phyloP scores from a whole-genome alignment of 2,329 filamentous ascomycete species.

The Pseudocercospora musae region DNA sequence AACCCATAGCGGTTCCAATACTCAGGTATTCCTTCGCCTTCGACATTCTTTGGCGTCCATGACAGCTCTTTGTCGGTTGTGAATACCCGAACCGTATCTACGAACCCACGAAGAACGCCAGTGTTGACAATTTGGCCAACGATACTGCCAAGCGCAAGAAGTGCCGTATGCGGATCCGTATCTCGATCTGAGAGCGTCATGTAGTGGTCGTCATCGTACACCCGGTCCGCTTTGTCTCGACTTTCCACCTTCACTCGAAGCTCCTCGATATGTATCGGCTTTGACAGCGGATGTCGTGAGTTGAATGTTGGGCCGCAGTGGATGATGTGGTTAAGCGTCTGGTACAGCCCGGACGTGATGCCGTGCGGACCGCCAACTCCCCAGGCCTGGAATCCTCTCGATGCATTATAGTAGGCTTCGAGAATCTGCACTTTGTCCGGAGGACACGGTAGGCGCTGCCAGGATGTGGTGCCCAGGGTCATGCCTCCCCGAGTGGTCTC shows the following conservation, averaged over 20 bases:
- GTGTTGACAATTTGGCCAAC: slow-evolving; percentile 17
- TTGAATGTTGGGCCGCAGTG: slow-evolving; percentile 23
- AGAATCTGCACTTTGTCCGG: slow-evolving; percentile 13
- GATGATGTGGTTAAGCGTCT: slow-evolving; percentile 23
- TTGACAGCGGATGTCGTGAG: not conserved
- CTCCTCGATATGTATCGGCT: slow-evolving; percentile 17
- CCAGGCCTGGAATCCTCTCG: slow-evolving; percentile 14
- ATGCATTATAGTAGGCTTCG: slow-evolving; percentile 15
- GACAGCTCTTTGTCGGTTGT: slow-evolving; percentile 10
- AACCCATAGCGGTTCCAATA: slow-evolving; percentile 24
- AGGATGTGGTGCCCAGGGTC: slow-evolving; percentile 14
- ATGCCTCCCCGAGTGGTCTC: slow-evolving; percentile 12
- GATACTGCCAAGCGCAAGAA: slow-evolving; percentile 17
- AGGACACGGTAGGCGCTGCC: slow-evolving; percentile 21
- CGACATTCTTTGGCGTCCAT: slow-evolving; percentile 9
- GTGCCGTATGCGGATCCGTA: slow-evolving; percentile 17
- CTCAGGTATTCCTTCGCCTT: slow-evolving; percentile 18
- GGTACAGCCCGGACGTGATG: slow-evolving; percentile 19
- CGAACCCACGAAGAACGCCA: slow-evolving; percentile 16
- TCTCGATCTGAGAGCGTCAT: slow-evolving; percentile 14
- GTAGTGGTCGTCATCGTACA: slow-evolving; percentile 13
- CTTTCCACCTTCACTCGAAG: slow-evolving; percentile 16
- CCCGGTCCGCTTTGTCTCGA: slow-evolving; percentile 6
- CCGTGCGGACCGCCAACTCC: slow-evolving; percentile 18
- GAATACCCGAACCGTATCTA: slow-evolving; percentile 16